Conservation (phyloP, 2,329 filamentous ascomycete species). For the Thyridium curvatum region DNA sequence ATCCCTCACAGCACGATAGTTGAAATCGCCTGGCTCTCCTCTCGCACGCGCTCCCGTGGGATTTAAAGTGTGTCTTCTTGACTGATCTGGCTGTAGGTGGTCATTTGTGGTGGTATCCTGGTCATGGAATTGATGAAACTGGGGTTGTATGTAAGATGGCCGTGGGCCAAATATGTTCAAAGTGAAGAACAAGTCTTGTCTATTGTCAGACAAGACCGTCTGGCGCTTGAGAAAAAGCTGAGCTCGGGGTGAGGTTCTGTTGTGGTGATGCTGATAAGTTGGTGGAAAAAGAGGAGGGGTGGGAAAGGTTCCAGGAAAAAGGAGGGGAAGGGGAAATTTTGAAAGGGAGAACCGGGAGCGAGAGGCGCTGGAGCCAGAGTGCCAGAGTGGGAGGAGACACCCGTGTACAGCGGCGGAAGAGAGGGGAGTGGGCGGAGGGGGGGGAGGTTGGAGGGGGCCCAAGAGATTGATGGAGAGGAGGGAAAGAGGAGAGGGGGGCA, state of each 20-base stretch:
- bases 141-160: slow-evolving; percentile 29
- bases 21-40: slow-evolving; percentile 53
- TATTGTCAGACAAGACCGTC: too few species aligned
- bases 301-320: slow-evolving; percentile 16
- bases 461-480: slow-evolving; percentile 20
- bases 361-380: slow-evolving; percentile 4
- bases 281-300: slow-evolving; percentile 19
- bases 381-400: slow-evolving; percentile 14
- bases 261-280: slow-evolving; percentile 18
- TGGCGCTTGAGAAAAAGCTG: slow-evolving; percentile 16
- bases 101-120: slow-evolving; percentile 46
- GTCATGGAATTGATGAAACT: slow-evolving; percentile 46
- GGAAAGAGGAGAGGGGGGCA: slow-evolving; percentile 16
- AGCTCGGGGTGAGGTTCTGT: slow-evolving; percentile 12
- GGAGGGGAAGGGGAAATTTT: slow-evolving; percentile 14
- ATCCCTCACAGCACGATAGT: slow-evolving; percentile 46
- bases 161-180: slow-evolving; percentile 16
- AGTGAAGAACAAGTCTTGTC: slow-evolving; percentile 8
- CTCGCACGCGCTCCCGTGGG: slow-evolving; percentile 61
- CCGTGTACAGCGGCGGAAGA: slow-evolving; percentile 8
- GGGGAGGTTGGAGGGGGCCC: slow-evolving; percentile 16
- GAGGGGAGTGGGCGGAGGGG: not conserved
- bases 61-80: slow-evolving; percentile 64
- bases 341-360: slow-evolving; percentile 12
- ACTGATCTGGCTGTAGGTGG: slow-evolving; percentile 40